Base-by-base conservation (phyloP, 1,139 yeast genomes). In the Lodderomyces metapsilosis region DNA sequence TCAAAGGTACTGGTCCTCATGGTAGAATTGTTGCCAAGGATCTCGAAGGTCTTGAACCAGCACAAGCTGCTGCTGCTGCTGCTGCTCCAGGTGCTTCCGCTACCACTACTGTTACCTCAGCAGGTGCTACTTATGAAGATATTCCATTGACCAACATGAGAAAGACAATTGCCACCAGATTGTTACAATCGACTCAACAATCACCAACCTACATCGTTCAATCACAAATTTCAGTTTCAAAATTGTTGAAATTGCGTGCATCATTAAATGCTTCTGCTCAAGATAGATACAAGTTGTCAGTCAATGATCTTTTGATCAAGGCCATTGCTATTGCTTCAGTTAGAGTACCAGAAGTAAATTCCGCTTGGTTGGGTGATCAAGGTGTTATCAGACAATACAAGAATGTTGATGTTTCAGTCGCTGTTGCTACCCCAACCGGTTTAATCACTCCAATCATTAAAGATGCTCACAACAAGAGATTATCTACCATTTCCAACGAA, bases 371-470 rank as follows among this genome's bases (percentile, higher is more conserved):
- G 58, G 96, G 86, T 61, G 72, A 78, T 37, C 84, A 91, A 71
- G 89, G 91, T 52, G 84, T 92, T 56, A 87, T 94, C 58, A 88
- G 99, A 74, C 91, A 87, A 70, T 92, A 82, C 78, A 75, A 78
- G 60, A 84, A 82, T 57, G 98, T 91, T 47, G 99, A 92, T 62
- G 95, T 92, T 46, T 89, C 98, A 22, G 97, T 92, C 48, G 99
- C 99, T 36, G 99, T 92, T 51, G 95, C 98, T 48, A 92, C 98
- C 16, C 97, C 98, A 64, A 81, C 95, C 44, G 99, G 99, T 44
- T 78, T 92, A 57, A 84, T 94, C 65, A 92, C 99, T 39, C 99
- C 99, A 52, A 92, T 92, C 56, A 88, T 92, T 53, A 84, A 80
- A 67, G 77, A 84, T 59, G 96, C 95, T 38, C 88, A 92, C 62